Evolutionary conservation across 495 filamentous ascomycete genomes (phyloP).

Genomic region (Cairneyella variabilis): DNA sequence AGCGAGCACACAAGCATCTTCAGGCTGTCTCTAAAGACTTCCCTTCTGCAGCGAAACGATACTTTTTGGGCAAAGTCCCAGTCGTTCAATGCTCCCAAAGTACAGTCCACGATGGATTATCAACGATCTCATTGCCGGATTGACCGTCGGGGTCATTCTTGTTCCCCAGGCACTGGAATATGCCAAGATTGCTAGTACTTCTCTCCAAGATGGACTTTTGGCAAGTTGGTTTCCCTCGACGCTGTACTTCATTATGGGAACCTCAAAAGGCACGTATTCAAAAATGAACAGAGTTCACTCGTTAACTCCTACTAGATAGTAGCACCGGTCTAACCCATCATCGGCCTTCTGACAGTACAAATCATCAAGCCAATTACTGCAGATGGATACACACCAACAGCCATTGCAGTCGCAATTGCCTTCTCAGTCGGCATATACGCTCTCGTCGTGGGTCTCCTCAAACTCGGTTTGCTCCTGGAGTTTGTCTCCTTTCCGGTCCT

Average conservation of each 20-base stretch:
- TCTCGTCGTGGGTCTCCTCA: constrained; percentile 44
- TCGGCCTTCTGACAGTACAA: constrained; percentile 46
- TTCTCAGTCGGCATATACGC: constrained; percentile 49
- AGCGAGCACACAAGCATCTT: neutral
- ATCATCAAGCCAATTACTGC: constrained; percentile 36
- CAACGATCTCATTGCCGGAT: constrained; percentile 46
- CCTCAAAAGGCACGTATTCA: constrained; percentile 44
- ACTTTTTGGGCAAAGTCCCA: constrained; percentile 48
- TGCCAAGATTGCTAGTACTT: constrained; percentile 49
- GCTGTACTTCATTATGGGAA: constrained; percentile 51
- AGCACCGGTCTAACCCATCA: constrained; percentile 49
- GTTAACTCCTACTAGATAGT: constrained; percentile 32
- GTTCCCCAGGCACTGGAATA: constrained; percentile 49
- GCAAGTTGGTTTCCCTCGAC: constrained; percentile 49
- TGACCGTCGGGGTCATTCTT: constrained; percentile 48
- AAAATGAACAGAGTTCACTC: neutral
- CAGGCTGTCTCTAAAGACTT: neutral
- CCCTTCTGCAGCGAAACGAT: constrained; percentile 13
- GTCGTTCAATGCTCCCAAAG: constrained; percentile 45
- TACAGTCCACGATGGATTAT: constrained; percentile 45
- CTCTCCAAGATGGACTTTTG: constrained; percentile 47
- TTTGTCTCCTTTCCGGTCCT: constrained; percentile 48
- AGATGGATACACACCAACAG: constrained; percentile 33
- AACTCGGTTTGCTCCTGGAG: constrained; percentile 48
- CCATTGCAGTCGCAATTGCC: constrained; percentile 44